Conservation (phyloP, 2,329 filamentous ascomycete genomes). For the Neofusicoccum parvum region DNA sequence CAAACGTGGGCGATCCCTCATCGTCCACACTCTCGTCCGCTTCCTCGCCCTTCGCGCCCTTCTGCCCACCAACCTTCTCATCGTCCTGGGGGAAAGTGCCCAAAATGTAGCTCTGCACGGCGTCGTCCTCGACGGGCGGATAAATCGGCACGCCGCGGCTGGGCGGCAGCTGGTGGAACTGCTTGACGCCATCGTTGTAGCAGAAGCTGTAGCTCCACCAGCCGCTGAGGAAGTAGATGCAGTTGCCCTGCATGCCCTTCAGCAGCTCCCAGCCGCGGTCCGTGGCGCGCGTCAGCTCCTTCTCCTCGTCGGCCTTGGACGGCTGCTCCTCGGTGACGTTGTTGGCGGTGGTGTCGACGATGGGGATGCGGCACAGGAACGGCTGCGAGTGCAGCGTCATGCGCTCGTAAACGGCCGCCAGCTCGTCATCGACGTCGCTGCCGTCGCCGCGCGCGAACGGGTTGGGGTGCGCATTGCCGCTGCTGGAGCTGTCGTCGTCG, state of each 20-base stretch:
- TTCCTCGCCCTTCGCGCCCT: constrained; percentile 29
- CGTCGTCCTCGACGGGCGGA: constrained; percentile 75
- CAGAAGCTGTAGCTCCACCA: constrained; percentile 99
- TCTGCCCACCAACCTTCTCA: constrained; percentile 22
- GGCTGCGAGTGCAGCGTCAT: constrained; percentile 70
- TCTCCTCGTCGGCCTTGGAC: constrained; percentile 73
- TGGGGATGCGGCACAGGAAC: constrained; percentile 84
- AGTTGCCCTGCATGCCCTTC: constrained; percentile 73
- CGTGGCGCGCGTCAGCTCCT: constrained; percentile 76
- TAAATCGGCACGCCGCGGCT: constrained; percentile 66
- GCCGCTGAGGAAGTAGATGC: constrained; percentile 80
- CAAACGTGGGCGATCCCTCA: constrained; percentile 13
- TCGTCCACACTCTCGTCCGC: constrained; percentile 23
- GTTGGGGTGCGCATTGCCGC: neutral
- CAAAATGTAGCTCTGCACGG: constrained; percentile 74
- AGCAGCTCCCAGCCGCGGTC: constrained; percentile 79
- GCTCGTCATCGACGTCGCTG: constrained; percentile 24
- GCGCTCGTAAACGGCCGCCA: constrained; percentile 64
- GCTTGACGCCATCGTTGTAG: constrained; percentile 82
- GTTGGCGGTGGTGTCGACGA: constrained; percentile 56
- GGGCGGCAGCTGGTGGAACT: constrained; percentile 82
- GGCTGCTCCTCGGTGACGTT: constrained; percentile 50
- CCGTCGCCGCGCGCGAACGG: neutral
- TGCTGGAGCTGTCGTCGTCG: neutral
- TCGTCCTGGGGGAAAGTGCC: constrained; percentile 58